Evolutionary conservation across 1,284 basidiomycete species (phyloP), one percentile per base, ranked within the genome.

Genomic region (Ganoderma sinense): DNA sequence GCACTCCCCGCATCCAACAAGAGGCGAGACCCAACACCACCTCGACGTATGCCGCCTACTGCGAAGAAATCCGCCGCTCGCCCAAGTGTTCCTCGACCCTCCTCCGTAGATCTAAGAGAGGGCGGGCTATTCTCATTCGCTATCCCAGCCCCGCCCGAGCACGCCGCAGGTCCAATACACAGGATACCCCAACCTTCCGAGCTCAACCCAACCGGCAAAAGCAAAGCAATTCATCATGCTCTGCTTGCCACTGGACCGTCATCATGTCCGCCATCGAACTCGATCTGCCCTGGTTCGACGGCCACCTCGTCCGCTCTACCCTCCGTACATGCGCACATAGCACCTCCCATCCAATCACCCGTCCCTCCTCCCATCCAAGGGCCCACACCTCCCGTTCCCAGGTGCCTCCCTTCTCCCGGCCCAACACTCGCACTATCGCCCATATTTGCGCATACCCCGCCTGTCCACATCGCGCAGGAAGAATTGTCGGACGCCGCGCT

Each of bases 401-500:
- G n/a, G n/a, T n/a, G n/a, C n/a, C n/a, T n/a, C 10, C 18, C 20
- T n/a, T 23, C 45, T 48, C 45, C n/a, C 45, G 6, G 3, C 45
- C 45, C 20, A 1, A 10, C 6, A 1, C 7, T 11, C n/a, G 45
- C 45, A n/a, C 11, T 53, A 14, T 14, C 51, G 0, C 26, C 51
- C 8, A 7, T n/a, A 2, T 7, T n/a, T 10, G n/a, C 55, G 29
- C 29, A 1, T 31, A 29, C 55, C 4, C 31, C 14, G 4, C 55
- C 55, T 33, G 29, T 31, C 55, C 29, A 33, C 6, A 56, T 29
- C 56, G 33, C 56, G 20, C 31, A 59, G 11, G 69, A 70, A 8
- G 60, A 69, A 13, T 39, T 74, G 51, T 67, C 72, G 20, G 36
- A 10, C n/a, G 71, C 75, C 18, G 77, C 77, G 11, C 53, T 76